Base-by-base conservation (phyloP, 192 early-diverging fungal species). In the Thoreauomyces humboldtii region DNA sequence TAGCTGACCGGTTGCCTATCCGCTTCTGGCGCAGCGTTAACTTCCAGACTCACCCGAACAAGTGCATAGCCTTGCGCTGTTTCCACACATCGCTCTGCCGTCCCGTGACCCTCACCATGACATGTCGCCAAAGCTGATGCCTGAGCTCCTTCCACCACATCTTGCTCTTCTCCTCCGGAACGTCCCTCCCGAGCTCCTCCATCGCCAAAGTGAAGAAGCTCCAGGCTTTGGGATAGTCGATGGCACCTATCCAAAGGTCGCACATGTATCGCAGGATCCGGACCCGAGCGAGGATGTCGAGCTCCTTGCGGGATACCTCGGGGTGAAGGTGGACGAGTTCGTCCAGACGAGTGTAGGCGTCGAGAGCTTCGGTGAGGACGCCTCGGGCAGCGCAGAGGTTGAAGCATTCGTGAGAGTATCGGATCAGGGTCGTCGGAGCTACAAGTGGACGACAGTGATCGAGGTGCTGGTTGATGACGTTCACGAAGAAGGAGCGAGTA, bases 391-490 rank as follows among this genome's bases (percentile, higher is more conserved):
- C 57, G 57, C 22, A 59, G 19, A 41, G n/a, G n/a, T 43, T 59
- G 57, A 38, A 59, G 7, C 35, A 32, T 14, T 59, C 36, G 7
- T 36, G 6, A 4, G 57, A 32, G 29, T 41, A 42, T 9, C n/a
- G 35, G 17, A 59, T 36, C 34, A 42, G 57, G 32, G 41, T 37
- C 7, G 57, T 35, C 15, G 34, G 32, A 11, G 0, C 9, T 6
- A 59, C 57, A 11, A 38, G 57, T 21, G 34, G 19, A 12, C 36
- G 57, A 37, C 57, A 59, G 21, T 29, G 57, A 37, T 59, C 57
- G 36, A 59, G 57, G 24, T 59, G 57, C 24, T 41, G 28, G 29
- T 42, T 59, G 57, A 37, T 42, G 41, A 28, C 35, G 12, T 17
- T 19, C 35, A 59, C 34, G 2, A 36, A 22, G 19, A 7, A 19